Percentiles rank a stretch among this genome's conserved stretches.
These are phyloP conservation scores for Yarrowia sp. DNA, from an alignment of 805 yeast genomes.

Conservation along the genomic window DNA sequence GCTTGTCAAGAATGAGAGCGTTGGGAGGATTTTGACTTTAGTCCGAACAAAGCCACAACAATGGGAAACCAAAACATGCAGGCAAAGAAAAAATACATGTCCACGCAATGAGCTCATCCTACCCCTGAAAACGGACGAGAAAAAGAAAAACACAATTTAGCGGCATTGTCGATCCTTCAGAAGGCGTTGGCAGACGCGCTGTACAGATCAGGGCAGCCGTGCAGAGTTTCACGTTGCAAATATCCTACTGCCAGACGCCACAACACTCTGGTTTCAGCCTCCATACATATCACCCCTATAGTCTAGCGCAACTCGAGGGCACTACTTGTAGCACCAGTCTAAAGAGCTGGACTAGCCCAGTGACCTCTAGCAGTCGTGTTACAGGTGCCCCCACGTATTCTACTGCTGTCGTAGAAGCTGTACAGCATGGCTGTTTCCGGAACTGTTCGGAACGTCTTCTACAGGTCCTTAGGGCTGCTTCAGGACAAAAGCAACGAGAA, in stretches of 20 bases:
- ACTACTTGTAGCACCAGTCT: background rate
- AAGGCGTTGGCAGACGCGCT: too few species aligned
- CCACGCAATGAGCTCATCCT: conserved; percentile 8
- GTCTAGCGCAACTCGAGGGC: background rate
- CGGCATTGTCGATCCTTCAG: conserved; percentile 1
- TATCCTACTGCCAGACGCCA: too few species aligned
- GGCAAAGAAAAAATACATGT: background rate
- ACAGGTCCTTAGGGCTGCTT: background rate
- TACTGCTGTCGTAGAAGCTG: background rate
- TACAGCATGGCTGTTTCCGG: conserved; percentile 8
- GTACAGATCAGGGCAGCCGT: background rate
- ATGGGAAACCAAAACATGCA: conserved; percentile 2
- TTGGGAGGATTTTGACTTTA: background rate
- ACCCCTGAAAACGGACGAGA: background rate
- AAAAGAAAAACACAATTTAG: background rate
- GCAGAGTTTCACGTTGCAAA: background rate
- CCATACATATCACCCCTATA: too few species aligned
- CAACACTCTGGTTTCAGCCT: too few species aligned
- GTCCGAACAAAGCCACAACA: conserved; percentile 4
- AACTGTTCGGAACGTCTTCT: background rate
- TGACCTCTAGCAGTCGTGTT: background rate
- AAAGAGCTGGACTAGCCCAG: conserved; percentile 3
- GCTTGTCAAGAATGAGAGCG: background rate
- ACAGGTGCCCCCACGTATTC: background rate
- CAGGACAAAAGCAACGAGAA: background rate